A percentile compares a stretch with the other conserved stretches of the same genome.
These are phyloP conservation scores for Penicillium sp. DNA, from an alignment of 2,329 filamentous ascomycete genomes.

Conservation along the genomic window DNA sequence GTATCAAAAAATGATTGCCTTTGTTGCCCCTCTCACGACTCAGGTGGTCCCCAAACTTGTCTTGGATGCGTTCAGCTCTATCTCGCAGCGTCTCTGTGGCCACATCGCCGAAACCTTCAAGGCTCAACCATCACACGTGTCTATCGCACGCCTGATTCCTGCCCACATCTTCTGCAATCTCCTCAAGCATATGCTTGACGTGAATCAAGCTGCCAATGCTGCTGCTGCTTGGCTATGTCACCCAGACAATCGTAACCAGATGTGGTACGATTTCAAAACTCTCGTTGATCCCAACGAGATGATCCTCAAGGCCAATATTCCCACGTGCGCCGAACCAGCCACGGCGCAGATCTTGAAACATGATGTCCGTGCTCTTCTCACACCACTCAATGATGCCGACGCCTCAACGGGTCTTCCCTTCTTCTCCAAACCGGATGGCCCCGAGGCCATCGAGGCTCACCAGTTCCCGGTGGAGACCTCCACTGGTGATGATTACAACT, in stretches of 20 bases:
- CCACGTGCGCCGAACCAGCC: conserved; percentile 38
- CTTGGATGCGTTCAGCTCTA: conserved; percentile 81
- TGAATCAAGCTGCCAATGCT: conserved; percentile 91
- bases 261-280: conserved; percentile 80
- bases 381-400: conserved; percentile 40
- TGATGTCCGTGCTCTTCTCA: conserved; percentile 47
- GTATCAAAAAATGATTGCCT: conserved; percentile 95
- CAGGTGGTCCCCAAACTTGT: conserved; percentile 90
- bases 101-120: conserved; percentile 87
- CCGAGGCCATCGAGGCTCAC: conserved; percentile 34
- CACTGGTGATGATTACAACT: conserved; percentile 47
- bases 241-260: conserved; percentile 85
- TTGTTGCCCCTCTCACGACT: conserved; percentile 82
- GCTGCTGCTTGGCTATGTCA: conserved; percentile 91
- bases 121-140: conserved; percentile 79
- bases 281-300: conserved; percentile 44
- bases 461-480: conserved; percentile 41
- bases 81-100: conserved; percentile 75
- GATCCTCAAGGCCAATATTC: conserved; percentile 46
- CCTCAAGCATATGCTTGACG: conserved; percentile 81
- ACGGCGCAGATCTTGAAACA: conserved; percentile 47
- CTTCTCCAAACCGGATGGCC: conserved; percentile 37
- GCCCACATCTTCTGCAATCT: conserved; percentile 86
- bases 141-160: conserved; percentile 83
- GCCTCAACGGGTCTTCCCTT: conserved; percentile 34